phyloP scores from a whole-genome alignment of 148 eudicot genomes.

The Chenopodium album region DNA sequence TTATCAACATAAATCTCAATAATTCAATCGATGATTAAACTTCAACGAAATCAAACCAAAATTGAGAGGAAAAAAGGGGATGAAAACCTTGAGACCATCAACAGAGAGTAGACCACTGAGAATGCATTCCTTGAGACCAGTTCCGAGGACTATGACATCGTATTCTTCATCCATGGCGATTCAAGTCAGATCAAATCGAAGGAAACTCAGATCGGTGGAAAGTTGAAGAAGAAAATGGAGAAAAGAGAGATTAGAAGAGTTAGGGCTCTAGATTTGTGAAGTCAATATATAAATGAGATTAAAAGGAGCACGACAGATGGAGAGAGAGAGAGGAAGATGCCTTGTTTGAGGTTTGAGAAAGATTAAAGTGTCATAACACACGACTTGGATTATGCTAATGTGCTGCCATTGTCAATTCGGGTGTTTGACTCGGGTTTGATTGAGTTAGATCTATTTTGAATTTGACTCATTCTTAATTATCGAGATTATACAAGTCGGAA shows the following conservation, averaged over 20 bases:
- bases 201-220: conserved; percentile 19
- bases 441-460: too few species aligned
- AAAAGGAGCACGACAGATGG: not conserved
- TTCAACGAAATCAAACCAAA: not conserved
- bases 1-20: not conserved
- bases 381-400: not conserved
- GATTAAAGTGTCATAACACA: not conserved
- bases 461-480: too few species aligned
- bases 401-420: too few species aligned
- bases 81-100: conserved; percentile 54
- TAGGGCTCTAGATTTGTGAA: conserved; percentile 4
- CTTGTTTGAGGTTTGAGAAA: conserved; percentile 19
- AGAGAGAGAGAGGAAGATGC: conserved; percentile 4
- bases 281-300: not conserved
- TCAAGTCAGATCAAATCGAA: conserved; percentile 7
- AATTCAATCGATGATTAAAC: not conserved
- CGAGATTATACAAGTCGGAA: too few species aligned
- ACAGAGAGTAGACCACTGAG: conserved; percentile 66
- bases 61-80: not conserved
- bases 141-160: conserved; percentile 55
- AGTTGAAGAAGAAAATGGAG: not conserved
- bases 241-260: not conserved
- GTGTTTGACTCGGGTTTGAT: too few species aligned
- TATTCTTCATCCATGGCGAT: conserved; percentile 54
- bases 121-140: conserved; percentile 65